A percentile compares a stretch with the other conserved stretches of the same genome.
phyloP scores from a whole-genome alignment of 169 alveolate species.

The Plasmodium ovale region DNA sequence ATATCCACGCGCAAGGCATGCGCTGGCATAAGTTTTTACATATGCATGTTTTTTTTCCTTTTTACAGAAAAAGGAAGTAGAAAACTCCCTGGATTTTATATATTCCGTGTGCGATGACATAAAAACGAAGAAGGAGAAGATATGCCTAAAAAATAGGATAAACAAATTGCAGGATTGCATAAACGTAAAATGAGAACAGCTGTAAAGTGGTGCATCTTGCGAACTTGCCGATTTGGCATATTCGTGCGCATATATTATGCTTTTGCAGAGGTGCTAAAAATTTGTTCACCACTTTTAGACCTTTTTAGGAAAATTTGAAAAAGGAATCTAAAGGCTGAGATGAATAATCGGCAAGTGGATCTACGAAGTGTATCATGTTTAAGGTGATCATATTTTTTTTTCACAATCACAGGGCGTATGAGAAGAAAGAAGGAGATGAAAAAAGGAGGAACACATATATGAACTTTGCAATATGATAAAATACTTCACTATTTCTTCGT shows the following conservation, averaged over 20 bases:
- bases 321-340: conserved; percentile 1
- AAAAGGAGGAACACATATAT: neutral
- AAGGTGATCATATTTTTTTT: neutral
- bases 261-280: too few species aligned
- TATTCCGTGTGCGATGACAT: conserved; percentile 65
- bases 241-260: neutral
- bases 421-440: neutral
- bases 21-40: neutral
- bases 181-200: conserved; percentile 29
- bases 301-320: conserved; percentile 31
- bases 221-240: too few species aligned
- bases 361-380: neutral
- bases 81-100: conserved; percentile 61
- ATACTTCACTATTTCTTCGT: too few species aligned
- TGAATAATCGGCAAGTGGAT: neutral
- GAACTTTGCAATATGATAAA: neutral
- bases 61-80: conserved; percentile 52
- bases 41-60: neutral
- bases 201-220: too few species aligned
- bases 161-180: conserved; percentile 65
- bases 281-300: conserved; percentile 6
- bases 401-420: neutral
- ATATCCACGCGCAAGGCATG: conserved; percentile 1
- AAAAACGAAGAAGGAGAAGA: conserved; percentile 64
- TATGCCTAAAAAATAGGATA: conserved; percentile 49